phyloP scores from a whole-genome alignment of 2,329 filamentous ascomycete species.

The Capronia coronata region DNA sequence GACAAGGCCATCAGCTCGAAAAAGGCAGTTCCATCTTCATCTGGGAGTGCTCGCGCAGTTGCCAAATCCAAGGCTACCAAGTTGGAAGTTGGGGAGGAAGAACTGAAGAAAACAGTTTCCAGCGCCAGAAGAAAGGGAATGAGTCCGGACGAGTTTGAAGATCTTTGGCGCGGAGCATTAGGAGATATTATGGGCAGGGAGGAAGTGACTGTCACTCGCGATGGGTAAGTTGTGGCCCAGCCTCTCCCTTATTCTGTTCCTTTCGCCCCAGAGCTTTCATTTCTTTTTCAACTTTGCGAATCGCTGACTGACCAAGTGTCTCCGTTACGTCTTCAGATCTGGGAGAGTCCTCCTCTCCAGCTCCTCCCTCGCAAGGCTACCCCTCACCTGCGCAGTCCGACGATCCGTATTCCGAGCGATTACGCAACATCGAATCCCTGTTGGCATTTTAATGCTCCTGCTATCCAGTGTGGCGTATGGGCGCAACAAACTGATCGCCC shows the following conservation, averaged over 20 bases:
- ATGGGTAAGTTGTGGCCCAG: constrained; percentile 55
- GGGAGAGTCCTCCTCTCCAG: constrained; percentile 64
- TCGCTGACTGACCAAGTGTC: constrained; percentile 27
- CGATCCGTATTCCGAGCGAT: constrained; percentile 44
- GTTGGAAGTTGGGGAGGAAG: constrained; percentile 58
- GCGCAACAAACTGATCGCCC: constrained; percentile 56
- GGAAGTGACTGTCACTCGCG: constrained; percentile 51
- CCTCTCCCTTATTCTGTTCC: constrained; percentile 26
- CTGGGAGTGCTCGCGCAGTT: constrained; percentile 43
- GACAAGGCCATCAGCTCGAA: constrained; percentile 47
- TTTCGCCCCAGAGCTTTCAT: neutral
- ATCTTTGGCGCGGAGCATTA: constrained; percentile 55
- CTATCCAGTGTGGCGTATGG: constrained; percentile 54
- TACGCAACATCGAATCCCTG: constrained; percentile 46
- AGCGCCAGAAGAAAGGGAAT: constrained; percentile 75
- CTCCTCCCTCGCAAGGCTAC: constrained; percentile 84
- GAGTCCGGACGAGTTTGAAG: constrained; percentile 82
- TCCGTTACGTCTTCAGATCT: constrained; percentile 36
- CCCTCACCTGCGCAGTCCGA: constrained; percentile 60
- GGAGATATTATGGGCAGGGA: constrained; percentile 50
- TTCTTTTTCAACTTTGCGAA: constrained; percentile 22
- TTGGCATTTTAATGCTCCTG: constrained; percentile 42
- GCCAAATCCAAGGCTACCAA: constrained; percentile 35
- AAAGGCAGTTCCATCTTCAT: constrained; percentile 4
- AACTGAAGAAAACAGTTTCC: constrained; percentile 69